A percentile compares a stretch with the other conserved stretches of the same genome.
Conservation (phyloP, 2,329 filamentous ascomycete species). For the Colletotrichum camelliae region DNA sequence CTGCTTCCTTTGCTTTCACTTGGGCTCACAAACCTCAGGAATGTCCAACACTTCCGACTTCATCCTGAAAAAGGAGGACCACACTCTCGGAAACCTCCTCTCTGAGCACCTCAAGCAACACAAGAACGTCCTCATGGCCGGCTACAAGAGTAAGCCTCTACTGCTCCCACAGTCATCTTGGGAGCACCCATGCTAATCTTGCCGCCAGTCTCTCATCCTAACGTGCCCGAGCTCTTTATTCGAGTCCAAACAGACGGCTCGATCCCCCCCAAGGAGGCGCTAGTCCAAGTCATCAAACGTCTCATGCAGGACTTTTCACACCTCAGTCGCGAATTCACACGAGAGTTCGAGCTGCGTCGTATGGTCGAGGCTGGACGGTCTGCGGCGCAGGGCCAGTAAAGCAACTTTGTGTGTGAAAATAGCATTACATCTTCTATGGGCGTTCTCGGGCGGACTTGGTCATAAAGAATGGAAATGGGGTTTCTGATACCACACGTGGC, state of each 20-base stretch:
- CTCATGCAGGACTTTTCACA: constrained; percentile 82
- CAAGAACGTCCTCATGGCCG: constrained; percentile 85
- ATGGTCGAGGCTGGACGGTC: constrained; percentile 71
- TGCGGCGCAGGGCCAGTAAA: constrained; percentile 47
- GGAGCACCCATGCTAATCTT: constrained; percentile 3
- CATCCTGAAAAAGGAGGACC: constrained; percentile 94
- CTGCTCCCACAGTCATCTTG: not conserved
- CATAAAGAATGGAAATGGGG: constrained; percentile 9
- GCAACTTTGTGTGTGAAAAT: not conserved
- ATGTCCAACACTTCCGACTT: constrained; percentile 97
- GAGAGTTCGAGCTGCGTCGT: constrained; percentile 88
- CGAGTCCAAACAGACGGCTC: constrained; percentile 92
- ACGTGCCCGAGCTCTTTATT: constrained; percentile 68
- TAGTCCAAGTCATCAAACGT: constrained; percentile 81
- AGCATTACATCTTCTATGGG: constrained; percentile 22
- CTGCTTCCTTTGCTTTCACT: not conserved
- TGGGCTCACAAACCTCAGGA: constrained; percentile 53
- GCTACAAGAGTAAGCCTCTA: constrained; percentile 76
- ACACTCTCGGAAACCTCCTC: constrained; percentile 91
- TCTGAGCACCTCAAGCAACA: constrained; percentile 85
- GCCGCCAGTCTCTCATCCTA: constrained; percentile 59
- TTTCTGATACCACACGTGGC: constrained; percentile 9
- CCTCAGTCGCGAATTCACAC: constrained; percentile 86
- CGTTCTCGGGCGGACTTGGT: constrained; percentile 25
- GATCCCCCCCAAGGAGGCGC: constrained; percentile 86